A percentile compares a stretch with the other conserved stretches of the same genome.
These are phyloP conservation scores for Bipolaris victoriae DNA, from an alignment of 2,329 filamentous ascomycete species.

Conservation along the genomic window DNA sequence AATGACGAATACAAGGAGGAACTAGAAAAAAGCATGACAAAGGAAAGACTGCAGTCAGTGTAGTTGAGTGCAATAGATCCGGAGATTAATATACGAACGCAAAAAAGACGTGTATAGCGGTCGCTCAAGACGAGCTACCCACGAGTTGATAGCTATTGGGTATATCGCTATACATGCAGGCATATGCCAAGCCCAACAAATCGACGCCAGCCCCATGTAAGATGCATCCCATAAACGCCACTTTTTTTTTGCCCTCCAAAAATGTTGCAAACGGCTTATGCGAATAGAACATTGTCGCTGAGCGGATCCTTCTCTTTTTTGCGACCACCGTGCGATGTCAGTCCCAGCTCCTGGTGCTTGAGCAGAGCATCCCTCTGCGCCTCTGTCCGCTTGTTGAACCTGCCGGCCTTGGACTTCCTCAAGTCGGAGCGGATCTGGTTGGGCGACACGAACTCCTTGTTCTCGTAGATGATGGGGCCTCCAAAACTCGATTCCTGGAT, in stretches of 20 bases:
- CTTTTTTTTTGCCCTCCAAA: constrained; percentile 17
- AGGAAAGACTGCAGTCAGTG: constrained; percentile 13
- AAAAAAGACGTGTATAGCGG: constrained; percentile 1
- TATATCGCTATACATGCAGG: constrained; percentile 28
- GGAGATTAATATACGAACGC: background rate
- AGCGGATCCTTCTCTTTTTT: constrained; percentile 70
- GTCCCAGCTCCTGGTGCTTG: constrained; percentile 77
- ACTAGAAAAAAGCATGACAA: constrained; percentile 45
- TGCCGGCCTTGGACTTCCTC: constrained; percentile 74
- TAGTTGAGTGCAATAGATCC: background rate
- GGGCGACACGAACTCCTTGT: constrained; percentile 94
- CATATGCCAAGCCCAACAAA: constrained; percentile 7
- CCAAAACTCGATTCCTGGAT: constrained; percentile 95
- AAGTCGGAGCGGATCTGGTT: constrained; percentile 91
- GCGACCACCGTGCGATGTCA: constrained; percentile 70
- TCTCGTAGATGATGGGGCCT: constrained; percentile 96
- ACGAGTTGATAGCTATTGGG: constrained; percentile 29
- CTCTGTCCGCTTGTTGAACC: constrained; percentile 78
- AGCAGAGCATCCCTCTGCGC: constrained; percentile 72
- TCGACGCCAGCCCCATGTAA: constrained; percentile 15
- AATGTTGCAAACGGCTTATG: constrained; percentile 54
- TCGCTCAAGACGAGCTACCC: constrained; percentile 14
- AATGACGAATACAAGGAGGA: constrained; percentile 45
- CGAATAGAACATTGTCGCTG: constrained; percentile 78
- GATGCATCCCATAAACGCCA: constrained; percentile 25